Evolutionary conservation across 2,329 filamentous ascomycete genomes (phyloP).

Genomic region (Neonectria hederae): DNA sequence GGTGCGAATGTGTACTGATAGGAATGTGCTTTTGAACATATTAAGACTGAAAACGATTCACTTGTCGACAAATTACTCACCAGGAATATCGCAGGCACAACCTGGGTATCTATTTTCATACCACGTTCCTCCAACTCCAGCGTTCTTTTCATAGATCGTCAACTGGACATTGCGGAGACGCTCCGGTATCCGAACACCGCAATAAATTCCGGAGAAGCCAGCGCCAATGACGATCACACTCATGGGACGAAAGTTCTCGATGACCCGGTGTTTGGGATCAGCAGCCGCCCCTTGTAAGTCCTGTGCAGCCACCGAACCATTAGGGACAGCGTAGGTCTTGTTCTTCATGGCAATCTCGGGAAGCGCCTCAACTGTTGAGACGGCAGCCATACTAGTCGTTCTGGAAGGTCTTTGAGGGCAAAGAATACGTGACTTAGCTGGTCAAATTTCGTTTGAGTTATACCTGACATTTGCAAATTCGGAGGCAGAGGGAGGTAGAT

Average conservation of each 20-base stretch:
- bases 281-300: neutral
- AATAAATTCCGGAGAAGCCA: slow-evolving; percentile 21
- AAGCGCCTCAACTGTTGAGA: no score
- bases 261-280: neutral
- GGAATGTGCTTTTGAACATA: slow-evolving; percentile 1
- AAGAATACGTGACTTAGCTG: neutral
- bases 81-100: slow-evolving; percentile 9
- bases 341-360: neutral
- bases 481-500: neutral
- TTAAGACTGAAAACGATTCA: neutral
- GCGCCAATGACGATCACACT: slow-evolving; percentile 20
- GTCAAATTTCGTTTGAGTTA: no score
- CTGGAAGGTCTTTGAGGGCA: no score
- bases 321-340: neutral
- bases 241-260: slow-evolving; percentile 1
- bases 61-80: neutral
- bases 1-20: slow-evolving; percentile 20
- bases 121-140: slow-evolving; percentile 30
- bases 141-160: slow-evolving; percentile 31
- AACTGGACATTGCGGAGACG: slow-evolving; percentile 16
- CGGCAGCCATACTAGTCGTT: no score
- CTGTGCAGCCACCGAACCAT: neutral
- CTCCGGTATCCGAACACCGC: slow-evolving; percentile 12
- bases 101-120: slow-evolving; percentile 17
- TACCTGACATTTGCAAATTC: neutral